Evolutionary conservation across 1,139 yeast species (phyloP).

Genomic region (Kluyveromyces sp.): DNA sequence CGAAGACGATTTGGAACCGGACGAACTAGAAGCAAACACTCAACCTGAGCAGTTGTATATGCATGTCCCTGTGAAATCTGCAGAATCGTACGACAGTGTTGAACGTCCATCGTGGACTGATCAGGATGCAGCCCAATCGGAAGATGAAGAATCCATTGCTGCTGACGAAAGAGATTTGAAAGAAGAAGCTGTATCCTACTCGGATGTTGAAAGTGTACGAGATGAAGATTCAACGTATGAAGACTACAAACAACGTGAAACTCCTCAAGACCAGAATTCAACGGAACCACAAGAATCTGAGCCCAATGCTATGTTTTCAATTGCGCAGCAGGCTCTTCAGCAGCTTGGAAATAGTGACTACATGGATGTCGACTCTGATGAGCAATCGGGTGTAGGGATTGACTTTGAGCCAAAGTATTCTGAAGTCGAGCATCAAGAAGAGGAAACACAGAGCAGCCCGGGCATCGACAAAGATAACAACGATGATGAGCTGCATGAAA

Average conservation of each 20-base stretch:
- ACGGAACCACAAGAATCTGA: not conserved
- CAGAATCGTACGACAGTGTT: not conserved
- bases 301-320: not conserved
- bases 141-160: not conserved
- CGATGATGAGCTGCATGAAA: not conserved
- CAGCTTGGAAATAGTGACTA: not conserved
- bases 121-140: not conserved
- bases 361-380: not conserved
- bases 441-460: not conserved
- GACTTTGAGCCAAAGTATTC: not conserved
- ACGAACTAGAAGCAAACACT: not conserved
- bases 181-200: not conserved
- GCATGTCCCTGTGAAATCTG: not conserved
- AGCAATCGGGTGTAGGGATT: slow-evolving; percentile 1
- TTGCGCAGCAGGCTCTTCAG: not conserved
- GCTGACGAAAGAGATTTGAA: not conserved
- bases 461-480: too few relatives aligned
- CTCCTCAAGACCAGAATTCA: not conserved
- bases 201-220: not conserved
- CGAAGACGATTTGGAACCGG: not conserved
- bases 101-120: not conserved
- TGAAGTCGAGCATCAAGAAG: not conserved
- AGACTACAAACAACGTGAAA: not conserved
- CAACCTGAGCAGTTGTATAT: not conserved
- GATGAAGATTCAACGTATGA: not conserved